phyloP scores from a whole-genome alignment of 2,329 filamentous ascomycete species.

The Alternaria burnsii region DNA sequence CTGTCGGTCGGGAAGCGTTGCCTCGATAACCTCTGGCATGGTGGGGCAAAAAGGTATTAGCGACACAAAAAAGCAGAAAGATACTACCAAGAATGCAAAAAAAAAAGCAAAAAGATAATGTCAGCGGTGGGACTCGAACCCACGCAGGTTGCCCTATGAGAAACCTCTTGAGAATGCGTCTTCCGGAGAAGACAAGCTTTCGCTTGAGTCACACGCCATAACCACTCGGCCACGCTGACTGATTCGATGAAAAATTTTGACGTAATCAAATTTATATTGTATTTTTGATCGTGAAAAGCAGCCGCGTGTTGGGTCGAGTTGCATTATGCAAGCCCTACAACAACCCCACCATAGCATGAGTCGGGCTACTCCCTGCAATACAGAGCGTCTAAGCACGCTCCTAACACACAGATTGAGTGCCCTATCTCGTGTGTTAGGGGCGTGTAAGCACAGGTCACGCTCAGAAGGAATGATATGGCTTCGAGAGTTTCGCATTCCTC shows the following conservation, averaged over 20 bases:
- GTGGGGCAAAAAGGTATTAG: background rate
- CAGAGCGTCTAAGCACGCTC: too few species aligned
- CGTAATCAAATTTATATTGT: too few species aligned
- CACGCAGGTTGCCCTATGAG: conserved; percentile 17
- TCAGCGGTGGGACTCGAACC: conserved; percentile 16
- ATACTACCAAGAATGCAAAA: background rate
- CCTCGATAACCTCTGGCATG: background rate
- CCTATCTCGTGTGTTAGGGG: too few species aligned
- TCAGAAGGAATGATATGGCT: too few species aligned
- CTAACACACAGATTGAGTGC: accelerated
- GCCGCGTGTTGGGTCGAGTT: too few species aligned
- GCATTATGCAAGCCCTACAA: too few species aligned
- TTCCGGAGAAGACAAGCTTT: conserved; percentile 8
- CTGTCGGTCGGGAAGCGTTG: background rate
- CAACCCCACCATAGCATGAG: too few species aligned
- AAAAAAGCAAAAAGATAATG: conserved; percentile 3
- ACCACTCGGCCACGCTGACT: conserved; percentile 10
- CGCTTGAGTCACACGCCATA: conserved; percentile 18
- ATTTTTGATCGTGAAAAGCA: too few species aligned
- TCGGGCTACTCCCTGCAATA: too few species aligned
- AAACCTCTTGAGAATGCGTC: conserved; percentile 4
- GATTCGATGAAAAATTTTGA: background rate
- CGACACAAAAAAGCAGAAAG: background rate
- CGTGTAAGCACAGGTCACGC: too few species aligned
- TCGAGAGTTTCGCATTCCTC: too few species aligned